These are phyloP conservation scores for Plectosphaerella plurivora DNA, from an alignment of 2,329 filamentous ascomycete species.

Conservation along the genomic window DNA sequence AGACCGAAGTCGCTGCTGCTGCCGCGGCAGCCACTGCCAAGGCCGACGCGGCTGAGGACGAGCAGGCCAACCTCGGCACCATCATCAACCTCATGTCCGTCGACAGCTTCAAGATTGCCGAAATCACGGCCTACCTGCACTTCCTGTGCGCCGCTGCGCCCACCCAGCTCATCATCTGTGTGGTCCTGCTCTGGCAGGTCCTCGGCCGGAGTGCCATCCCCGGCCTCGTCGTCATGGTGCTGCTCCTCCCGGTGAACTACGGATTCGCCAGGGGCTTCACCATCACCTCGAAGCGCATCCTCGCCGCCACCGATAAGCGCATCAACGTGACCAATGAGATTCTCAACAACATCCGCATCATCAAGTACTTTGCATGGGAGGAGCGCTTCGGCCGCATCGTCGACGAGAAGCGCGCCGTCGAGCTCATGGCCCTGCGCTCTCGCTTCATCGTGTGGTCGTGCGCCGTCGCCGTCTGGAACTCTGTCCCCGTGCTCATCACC, in stretches of 20 bases:
- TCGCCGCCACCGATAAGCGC: constrained; percentile 88
- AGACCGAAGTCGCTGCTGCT: constrained; percentile 32
- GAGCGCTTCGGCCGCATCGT: constrained; percentile 82
- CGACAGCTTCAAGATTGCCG: constrained; percentile 97
- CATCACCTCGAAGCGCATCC: constrained; percentile 82
- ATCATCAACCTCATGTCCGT: constrained; percentile 99
- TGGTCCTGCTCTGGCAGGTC: constrained; percentile 80
- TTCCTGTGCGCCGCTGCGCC: constrained; percentile 92
- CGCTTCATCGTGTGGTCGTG: constrained; percentile 89
- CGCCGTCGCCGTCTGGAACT: constrained; percentile 94
- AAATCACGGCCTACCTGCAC: constrained; percentile 91
- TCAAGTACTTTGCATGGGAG: constrained; percentile 99
- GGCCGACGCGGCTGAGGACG: constrained; percentile 44
- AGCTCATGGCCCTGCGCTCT: constrained; percentile 72
- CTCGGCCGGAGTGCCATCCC: constrained; percentile 92
- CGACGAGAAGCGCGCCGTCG: constrained; percentile 77
- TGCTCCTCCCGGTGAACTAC: constrained; percentile 88
- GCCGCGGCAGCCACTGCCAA: constrained; percentile 27
- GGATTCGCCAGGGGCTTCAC: constrained; percentile 82
- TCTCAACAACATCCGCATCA: constrained; percentile 94
- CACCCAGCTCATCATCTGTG: constrained; percentile 77
- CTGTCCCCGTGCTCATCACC: constrained; percentile 89
- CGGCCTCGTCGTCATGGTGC: constrained; percentile 82
- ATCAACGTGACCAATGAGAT: constrained; percentile 97
- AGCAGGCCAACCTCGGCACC: constrained; percentile 89